Base-by-base conservation (phyloP, 2,329 filamentous ascomycete species). In the Botrytis fragariae region DNA sequence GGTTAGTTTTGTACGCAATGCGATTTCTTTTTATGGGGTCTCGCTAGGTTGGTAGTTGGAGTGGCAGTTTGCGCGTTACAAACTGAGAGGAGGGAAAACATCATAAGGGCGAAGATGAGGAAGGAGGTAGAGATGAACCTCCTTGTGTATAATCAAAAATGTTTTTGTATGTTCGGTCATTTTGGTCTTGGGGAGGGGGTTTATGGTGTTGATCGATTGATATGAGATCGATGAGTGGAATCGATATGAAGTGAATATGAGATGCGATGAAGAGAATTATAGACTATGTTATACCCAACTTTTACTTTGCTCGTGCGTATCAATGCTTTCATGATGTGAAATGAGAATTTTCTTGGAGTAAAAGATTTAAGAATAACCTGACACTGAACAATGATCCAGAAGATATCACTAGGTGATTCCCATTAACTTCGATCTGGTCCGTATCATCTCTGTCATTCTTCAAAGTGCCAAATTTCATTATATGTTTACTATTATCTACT, bases 271-370 rank as follows among this genome's bases (percentile, higher is more conserved):
- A 64, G 32, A 72, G 71, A 73, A 76, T 72, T 72, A 75, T 77
- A 76, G 75, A 77, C 61, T 74, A 64, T 72, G 72, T 76, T 74
- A 77, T 77, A 77, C 75, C 74, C 74, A 51, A 37, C 9, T 37
- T 67, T 59, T 67, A 39, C 10, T 71, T 22, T n/a, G 14, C 42
- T 42, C 39, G 9, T 63, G 37, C 12, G 25, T 14, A 22, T 29
- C 7, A 4, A 29, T 57, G 51, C n/a, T 42, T 42, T 20, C 1
- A 20, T 62, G 7, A 42, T 29, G 37, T 42, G 60, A 42, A 4
- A 39, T 54, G 25, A 44, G 8, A 3, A 18, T 25, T 61, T 61
- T 16, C 12, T 9, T 39, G 16, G 22, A 5, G 6, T 39, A 5
- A 37, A 37, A 1, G 35, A 37, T n/a, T 18, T 8, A 9, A 25